A percentile compares a stretch with the other conserved stretches of the same genome.
Conservation (phyloP, 108 stramenopile species). For the Mediolabrus comicus region DNA sequence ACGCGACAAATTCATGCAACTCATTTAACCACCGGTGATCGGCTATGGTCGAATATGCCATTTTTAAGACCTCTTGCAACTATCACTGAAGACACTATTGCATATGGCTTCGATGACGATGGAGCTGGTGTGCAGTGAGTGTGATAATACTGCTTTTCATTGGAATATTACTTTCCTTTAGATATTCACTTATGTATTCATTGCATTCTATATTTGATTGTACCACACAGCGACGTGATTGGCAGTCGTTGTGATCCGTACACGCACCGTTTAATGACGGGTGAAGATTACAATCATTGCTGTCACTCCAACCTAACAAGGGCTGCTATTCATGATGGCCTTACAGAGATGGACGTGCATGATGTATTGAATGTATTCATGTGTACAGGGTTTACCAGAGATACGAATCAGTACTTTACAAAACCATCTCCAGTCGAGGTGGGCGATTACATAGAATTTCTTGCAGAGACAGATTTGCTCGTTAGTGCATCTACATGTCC, state of each 20-base stretch:
- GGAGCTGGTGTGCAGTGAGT: conserved; percentile 54
- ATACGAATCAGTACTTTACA: conserved; percentile 68
- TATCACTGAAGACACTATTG: conserved; percentile 55
- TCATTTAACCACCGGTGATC: conserved; percentile 54
- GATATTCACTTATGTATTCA: background rate
- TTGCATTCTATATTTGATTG: background rate
- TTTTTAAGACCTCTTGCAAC: conserved; percentile 58
- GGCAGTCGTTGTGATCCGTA: conserved; percentile 67
- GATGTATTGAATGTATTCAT: conserved; percentile 71
- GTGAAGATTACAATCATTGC: conserved; percentile 33
- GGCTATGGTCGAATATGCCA: conserved; percentile 59
- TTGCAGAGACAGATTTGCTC: conserved; percentile 57
- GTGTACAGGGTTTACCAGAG: conserved; percentile 62
- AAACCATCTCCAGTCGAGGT: conserved; percentile 62
- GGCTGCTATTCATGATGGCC: conserved; percentile 24
- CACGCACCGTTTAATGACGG: conserved; percentile 56
- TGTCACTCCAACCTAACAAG: conserved; percentile 64
- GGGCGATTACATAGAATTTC: conserved; percentile 70
- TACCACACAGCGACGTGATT: conserved; percentile 45
- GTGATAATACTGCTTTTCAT: background rate
- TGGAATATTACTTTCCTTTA: background rate
- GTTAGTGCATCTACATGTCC: conserved; percentile 61
- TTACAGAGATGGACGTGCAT: conserved; percentile 54
- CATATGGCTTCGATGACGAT: conserved; percentile 63
- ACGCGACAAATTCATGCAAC: conserved; percentile 65